phyloP scores from a whole-genome alignment of 2,329 filamentous ascomycete species.

The Penicillium sp. region DNA sequence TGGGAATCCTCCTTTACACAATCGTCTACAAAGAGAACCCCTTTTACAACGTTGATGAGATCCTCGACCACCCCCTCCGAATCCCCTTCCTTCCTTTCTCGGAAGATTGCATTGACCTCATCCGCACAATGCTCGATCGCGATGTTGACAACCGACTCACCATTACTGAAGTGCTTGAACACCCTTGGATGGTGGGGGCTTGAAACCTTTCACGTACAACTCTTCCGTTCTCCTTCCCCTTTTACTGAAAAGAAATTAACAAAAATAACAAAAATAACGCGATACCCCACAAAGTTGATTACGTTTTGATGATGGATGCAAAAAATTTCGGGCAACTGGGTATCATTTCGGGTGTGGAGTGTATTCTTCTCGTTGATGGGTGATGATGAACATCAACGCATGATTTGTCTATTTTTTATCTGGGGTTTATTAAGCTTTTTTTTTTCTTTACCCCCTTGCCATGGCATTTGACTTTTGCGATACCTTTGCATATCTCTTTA shows the following conservation, averaged over 20 bases:
- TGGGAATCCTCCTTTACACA: conserved; percentile 95
- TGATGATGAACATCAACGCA: conserved; percentile 5
- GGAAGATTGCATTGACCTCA: conserved; percentile 88
- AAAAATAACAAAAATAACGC: conserved; percentile 17
- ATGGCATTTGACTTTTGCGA: conserved; percentile 4
- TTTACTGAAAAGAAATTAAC: conserved; percentile 1
- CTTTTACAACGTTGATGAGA: conserved; percentile 98
- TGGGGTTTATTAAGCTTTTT: not conserved
- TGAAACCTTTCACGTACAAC: conserved; percentile 9
- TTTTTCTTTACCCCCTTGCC: not conserved
- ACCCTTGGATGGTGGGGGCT: conserved; percentile 66
- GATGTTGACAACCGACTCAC: conserved; percentile 77
- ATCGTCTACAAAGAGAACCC: conserved; percentile 99
- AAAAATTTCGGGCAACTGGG: conserved; percentile 4
- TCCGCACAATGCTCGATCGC: conserved; percentile 87
- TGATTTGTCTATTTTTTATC: not conserved
- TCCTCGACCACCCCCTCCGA: conserved; percentile 92
- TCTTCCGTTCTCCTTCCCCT: not conserved
- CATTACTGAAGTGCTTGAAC: conserved; percentile 84
- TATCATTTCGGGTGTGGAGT: conserved; percentile 8
- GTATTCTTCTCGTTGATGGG: not conserved
- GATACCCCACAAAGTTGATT: conserved; percentile 28
- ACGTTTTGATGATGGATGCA: conserved; percentile 18
- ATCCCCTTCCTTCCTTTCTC: conserved; percentile 67
- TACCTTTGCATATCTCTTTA: conserved; percentile 6